Base-by-base conservation (phyloP, 1,284 basidiomycete genomes). In the Coniferiporia sulphurascens region DNA sequence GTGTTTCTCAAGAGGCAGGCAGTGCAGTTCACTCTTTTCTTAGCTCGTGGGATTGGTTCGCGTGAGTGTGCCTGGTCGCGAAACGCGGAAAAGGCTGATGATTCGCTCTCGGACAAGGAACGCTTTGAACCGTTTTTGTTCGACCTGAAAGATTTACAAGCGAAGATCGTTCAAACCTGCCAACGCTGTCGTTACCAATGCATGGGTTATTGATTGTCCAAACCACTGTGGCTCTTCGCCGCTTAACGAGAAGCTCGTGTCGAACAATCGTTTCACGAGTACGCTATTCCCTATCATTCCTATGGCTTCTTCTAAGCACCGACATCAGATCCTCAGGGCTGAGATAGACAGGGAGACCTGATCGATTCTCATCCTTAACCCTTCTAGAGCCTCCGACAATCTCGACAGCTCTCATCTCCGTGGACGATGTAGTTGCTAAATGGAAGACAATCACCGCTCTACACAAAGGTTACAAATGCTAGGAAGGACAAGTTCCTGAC, bases 41-140 rank as follows among this genome's bases (percentile, higher is more conserved):
- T 51, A 15, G 49, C 49, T 13, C 49, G 32, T 32, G 49, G 49
- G 3, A 32, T 19, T 6, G 49, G 48, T 3, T 10, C 2, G 19
- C 48, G 27, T 48, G 15, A 13, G 35, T 32, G 9, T 34, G 17
- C 10, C 3, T 32, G 22, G 17, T 3, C 2, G 9, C 17, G 13
- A 51, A 21, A 15, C 17, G 27, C 12, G 17, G 48, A 2, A 10
- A 48, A 21, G 17, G 48, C 19, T 51, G 27, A 46, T 19, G 19
- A 27, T 5, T 27, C 17, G 8, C 2, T 2, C 17, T 2, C 44
- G 27, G 49, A 84, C 71, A 86, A 86, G 66, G 84, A 86, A 68
- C 82, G 78, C 1, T 86, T 82, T 84, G 81, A 84, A 63, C 81
- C 84, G 1, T 77, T 78, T 2, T 62, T 86, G 15, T 68, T 74